Evolutionary conservation across 1,139 yeast species (phyloP).

Genomic region (Casaregolazyma suthepensis): DNA sequence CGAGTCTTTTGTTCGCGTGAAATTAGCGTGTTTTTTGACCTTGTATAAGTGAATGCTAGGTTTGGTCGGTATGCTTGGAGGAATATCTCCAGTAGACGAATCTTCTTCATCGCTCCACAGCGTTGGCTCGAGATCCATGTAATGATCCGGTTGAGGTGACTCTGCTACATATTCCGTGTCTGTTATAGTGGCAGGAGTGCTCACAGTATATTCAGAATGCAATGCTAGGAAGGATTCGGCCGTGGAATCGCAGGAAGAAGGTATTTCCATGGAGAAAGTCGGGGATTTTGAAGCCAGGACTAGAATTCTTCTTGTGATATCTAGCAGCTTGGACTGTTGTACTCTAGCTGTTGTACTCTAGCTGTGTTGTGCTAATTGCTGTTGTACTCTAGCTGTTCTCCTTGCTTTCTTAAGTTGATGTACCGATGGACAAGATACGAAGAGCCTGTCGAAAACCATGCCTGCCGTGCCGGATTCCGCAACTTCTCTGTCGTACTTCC

Average conservation of each 20-base stretch:
- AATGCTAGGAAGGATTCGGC: constrained; percentile 5
- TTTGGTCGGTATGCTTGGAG: neutral
- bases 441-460: constrained; percentile 27
- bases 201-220: neutral
- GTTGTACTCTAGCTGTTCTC: too few species aligned
- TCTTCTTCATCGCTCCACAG: neutral
- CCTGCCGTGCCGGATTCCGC: constrained; percentile 64
- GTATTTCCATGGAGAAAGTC: neutral
- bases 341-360: too few species aligned
- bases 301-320: neutral
- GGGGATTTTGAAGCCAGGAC: constrained; percentile 2
- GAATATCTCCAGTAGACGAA: neutral
- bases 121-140: neutral
- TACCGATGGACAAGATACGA: constrained; percentile 35
- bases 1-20: neutral
- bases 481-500: constrained; percentile 53
- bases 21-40: neutral
- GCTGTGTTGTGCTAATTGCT: too few species aligned
- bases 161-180: constrained; percentile 7
- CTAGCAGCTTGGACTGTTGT: too few species aligned
- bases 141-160: constrained; percentile 8
- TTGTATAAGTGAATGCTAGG: neutral
- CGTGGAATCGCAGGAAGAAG: constrained; percentile 5
- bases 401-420: too few species aligned
- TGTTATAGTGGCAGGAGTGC: constrained; percentile 1